Base-by-base conservation (phyloP, 2,329 filamentous ascomycete species). In the Pestalotiopsis sp. region DNA sequence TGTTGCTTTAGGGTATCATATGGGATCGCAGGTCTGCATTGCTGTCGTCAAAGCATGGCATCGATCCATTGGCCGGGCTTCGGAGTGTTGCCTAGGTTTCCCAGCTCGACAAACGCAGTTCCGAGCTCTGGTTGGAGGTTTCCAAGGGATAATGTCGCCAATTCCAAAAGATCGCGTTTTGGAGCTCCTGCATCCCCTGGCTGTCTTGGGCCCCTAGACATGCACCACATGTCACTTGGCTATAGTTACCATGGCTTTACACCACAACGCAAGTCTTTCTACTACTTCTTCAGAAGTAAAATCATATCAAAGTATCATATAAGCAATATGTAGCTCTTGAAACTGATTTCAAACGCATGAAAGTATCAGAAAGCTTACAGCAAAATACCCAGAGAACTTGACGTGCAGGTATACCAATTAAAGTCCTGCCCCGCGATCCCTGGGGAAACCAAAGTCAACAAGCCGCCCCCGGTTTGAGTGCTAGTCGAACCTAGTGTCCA, bases 381-480 rank as follows among this genome's bases (percentile, higher is more conserved):
- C 17, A 38, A 14, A 11, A 38, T 20, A 35, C 20, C 4, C 44
- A 52, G 58, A 17, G 62, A 24, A 24, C 64, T 55, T 39, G 67
- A 57, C 10, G 22, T 24, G 2, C 13, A 30, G 17, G 60, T 63
- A 63, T 35, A 17, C 60, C 63, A 44, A 22, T 11, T 20, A 40
- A 24, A 40, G n/a, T 17, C 1, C 20, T 52, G 56, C 66, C 66
- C 62, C 52, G 20, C 66, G 61, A 68, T 68, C 66, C 62, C 66
- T 65, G 66, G 57, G 66, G 66, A 65, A 68, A 68, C 66, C 66
- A 68, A 65, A 60, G 62, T 68, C 66, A 68, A 68, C 66, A 67
- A 39, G 3, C 65, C 48, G 39, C 56, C 7, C 7, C 14, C 11
- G 2, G 14, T 35, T 38, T 4, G 22, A 35, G n/a, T 35, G 22